Evolutionary conservation across 2,329 filamentous ascomycete genomes (phyloP).

Genomic region (Fusarium pseudoanthophilum): DNA sequence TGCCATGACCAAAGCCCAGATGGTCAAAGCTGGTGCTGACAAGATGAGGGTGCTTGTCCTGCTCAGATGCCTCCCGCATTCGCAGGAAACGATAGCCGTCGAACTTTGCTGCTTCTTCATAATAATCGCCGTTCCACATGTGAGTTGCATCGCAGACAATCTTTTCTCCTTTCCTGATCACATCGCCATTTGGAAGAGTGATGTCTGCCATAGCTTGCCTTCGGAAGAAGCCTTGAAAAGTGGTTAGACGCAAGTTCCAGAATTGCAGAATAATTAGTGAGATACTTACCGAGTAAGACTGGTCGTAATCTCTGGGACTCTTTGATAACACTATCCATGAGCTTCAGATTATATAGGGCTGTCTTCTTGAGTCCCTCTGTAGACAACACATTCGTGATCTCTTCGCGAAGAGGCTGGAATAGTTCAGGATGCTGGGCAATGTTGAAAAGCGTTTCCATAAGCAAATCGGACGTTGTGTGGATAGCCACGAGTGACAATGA

Average conservation of each 20-base stretch:
- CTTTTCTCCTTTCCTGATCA: slow-evolving; percentile 13
- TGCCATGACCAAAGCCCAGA: slow-evolving; percentile 64
- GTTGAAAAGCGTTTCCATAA: slow-evolving; percentile 30
- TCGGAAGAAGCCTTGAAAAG: background rate
- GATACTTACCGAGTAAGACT: slow-evolving; percentile 47
- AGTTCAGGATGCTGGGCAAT: slow-evolving; percentile 55
- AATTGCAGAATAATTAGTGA: accelerated
- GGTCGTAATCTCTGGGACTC: slow-evolving; percentile 60
- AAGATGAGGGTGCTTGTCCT: slow-evolving; percentile 50
- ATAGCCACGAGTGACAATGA: slow-evolving; percentile 59
- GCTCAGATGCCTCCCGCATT: slow-evolving; percentile 50
- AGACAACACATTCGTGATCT: slow-evolving; percentile 44
- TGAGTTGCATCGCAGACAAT: background rate
- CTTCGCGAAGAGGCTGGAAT: slow-evolving; percentile 54
- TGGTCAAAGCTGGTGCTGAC: slow-evolving; percentile 61
- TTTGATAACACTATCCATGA: slow-evolving; percentile 61
- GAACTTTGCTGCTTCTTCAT: slow-evolving; percentile 45
- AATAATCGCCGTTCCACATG: background rate
- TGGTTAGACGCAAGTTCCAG: background rate
- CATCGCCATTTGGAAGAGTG: slow-evolving; percentile 13
- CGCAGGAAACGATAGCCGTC: slow-evolving; percentile 60
- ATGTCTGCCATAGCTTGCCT: background rate
- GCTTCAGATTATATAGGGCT: slow-evolving; percentile 55
- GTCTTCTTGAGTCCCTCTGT: slow-evolving; percentile 56
- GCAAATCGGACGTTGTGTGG: slow-evolving; percentile 60